phyloP scores from a whole-genome alignment of 345 rosid species.

The Jatropha curcas region DNA sequence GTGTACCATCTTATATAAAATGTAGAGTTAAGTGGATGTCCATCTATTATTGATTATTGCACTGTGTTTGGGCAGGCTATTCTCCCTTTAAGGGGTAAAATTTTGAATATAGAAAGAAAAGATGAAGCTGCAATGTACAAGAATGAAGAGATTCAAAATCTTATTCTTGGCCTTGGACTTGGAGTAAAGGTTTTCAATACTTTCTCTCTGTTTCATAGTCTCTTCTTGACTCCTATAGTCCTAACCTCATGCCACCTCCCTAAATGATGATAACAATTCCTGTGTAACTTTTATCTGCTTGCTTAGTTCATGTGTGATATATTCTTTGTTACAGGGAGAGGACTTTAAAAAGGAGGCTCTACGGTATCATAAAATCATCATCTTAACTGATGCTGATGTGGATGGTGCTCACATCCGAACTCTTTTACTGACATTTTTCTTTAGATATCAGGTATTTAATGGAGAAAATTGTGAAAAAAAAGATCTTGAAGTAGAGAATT shows the following conservation, averaged over 20 bases:
- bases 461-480: background rate
- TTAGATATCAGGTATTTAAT: slow-evolving; percentile 83
- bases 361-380: slow-evolving; percentile 93
- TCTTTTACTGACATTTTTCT: slow-evolving; percentile 89
- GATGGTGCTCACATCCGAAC: slow-evolving; percentile 99
- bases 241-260: background rate
- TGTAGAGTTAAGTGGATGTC: background rate
- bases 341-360: slow-evolving; percentile 79
- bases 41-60: background rate
- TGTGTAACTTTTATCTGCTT: background rate
- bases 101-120: slow-evolving; percentile 86
- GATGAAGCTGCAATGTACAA: slow-evolving; percentile 99
- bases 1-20: background rate
- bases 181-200: slow-evolving; percentile 78
- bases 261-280: background rate
- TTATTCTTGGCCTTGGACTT: slow-evolving; percentile 92
- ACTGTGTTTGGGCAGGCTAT: slow-evolving; percentile 64
- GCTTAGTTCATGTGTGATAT: slow-evolving; percentile 9
- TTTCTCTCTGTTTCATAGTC: background rate
- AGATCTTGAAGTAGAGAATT: background rate
- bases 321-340: slow-evolving; percentile 66
- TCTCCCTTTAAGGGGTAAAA: slow-evolving; percentile 97
- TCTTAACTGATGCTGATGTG: slow-evolving; percentile 98
- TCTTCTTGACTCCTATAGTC: background rate
- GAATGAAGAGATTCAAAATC: slow-evolving; percentile 95